phyloP scores from a whole-genome alignment of 1,139 yeast genomes.

The Fermentozyma sake region DNA sequence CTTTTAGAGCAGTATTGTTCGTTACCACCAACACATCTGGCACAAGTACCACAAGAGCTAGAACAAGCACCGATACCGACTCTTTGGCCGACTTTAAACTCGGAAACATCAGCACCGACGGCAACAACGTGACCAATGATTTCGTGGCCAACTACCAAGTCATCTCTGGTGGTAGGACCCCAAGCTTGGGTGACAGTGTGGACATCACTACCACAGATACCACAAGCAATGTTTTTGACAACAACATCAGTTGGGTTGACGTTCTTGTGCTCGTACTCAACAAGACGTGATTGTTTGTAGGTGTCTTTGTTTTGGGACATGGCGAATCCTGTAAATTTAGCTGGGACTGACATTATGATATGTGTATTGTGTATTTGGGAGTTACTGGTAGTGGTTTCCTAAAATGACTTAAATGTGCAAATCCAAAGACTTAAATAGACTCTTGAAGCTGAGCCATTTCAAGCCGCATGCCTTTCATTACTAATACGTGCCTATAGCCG shows the following conservation, averaged over 20 bases:
- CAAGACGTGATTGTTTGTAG: constrained; percentile 29
- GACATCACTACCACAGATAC: constrained; percentile 40
- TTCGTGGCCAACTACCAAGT: constrained; percentile 46
- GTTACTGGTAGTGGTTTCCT: too few species aligned
- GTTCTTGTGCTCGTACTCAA: constrained; percentile 24
- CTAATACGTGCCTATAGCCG: too few species aligned
- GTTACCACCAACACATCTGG: constrained; percentile 35
- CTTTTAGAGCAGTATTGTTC: constrained; percentile 44
- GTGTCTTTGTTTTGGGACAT: constrained; percentile 25
- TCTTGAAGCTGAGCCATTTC: too few species aligned
- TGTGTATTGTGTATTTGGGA: too few species aligned
- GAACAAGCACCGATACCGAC: constrained; percentile 52
- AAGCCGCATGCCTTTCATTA: too few species aligned
- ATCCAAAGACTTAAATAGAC: too few species aligned
- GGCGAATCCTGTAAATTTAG: constrained; percentile 31
- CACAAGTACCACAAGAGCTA: constrained; percentile 41
- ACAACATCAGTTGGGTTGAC: constrained; percentile 31
- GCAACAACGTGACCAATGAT: constrained; percentile 42
- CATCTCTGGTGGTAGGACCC: constrained; percentile 22
- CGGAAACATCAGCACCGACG: constrained; percentile 34
- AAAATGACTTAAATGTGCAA: too few species aligned
- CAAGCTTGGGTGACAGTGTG: constrained; percentile 41
- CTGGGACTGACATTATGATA: constrained; percentile 21
- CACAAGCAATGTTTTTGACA: constrained; percentile 32
- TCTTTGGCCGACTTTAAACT: constrained; percentile 37